These are phyloP conservation scores for Phoenix roebelenii DNA, from an alignment of 176 grass and related monocot genomes.

Conservation along the genomic window DNA sequence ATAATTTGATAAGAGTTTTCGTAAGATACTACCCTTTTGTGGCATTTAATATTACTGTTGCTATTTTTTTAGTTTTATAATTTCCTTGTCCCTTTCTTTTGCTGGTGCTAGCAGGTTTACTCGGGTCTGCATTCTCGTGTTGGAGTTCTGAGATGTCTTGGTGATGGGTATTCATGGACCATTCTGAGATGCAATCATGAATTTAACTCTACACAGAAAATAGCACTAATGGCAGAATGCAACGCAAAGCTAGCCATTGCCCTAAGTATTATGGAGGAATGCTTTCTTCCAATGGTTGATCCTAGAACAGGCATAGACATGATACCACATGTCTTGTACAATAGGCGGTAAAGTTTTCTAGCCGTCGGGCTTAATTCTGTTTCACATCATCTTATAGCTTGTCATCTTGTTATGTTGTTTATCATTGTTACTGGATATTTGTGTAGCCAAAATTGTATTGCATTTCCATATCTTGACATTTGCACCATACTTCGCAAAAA, in stretches of 20 bases:
- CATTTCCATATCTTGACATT: no score
- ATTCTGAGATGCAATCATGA: constrained; percentile 76
- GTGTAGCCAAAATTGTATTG: no score
- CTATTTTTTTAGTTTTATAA: not conserved
- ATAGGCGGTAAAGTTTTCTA: constrained; percentile 45
- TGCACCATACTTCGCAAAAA: no score
- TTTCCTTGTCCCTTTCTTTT: not conserved
- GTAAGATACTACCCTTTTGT: no score
- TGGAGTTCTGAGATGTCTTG: constrained; percentile 51
- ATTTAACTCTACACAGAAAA: constrained; percentile 46
- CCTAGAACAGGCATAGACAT: constrained; percentile 80
- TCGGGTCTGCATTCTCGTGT: constrained; percentile 38
- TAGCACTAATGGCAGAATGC: constrained; percentile 52
- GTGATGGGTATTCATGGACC: constrained; percentile 66
- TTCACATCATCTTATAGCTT: no score
- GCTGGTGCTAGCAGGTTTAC: constrained; percentile 54
- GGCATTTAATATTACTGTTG: not conserved
- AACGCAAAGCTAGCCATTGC: constrained; percentile 88
- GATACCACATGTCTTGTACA: constrained; percentile 93
- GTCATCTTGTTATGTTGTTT: no score
- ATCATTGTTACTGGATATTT: no score
- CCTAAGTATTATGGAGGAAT: constrained; percentile 88
- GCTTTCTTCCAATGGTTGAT: constrained; percentile 83
- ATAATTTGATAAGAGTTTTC: no score
- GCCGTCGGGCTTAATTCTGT: no score